Evolutionary conservation across 2,329 filamentous ascomycete species (phyloP).

Genomic region (Pseudogymnoascus sp.): DNA sequence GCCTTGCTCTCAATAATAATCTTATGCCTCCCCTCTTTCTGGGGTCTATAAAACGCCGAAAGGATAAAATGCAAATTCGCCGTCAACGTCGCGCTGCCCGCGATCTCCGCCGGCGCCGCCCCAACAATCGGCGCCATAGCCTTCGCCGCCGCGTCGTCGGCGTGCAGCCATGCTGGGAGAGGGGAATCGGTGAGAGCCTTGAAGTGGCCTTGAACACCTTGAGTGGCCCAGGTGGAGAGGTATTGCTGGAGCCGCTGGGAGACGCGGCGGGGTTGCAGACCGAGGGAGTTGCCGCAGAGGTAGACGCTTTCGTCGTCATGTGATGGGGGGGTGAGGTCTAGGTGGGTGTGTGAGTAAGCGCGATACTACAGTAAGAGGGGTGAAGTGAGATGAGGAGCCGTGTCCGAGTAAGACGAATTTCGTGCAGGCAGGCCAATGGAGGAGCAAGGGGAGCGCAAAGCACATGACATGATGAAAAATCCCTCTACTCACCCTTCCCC

Average conservation of each 20-base stretch:
- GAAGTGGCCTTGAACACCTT: constrained; percentile 74
- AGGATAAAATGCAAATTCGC: constrained; percentile 72
- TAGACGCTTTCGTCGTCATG: constrained; percentile 46
- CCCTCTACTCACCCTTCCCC: not conserved
- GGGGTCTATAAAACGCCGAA: constrained; percentile 71
- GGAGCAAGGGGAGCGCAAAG: not conserved
- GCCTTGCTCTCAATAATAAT: constrained; percentile 76
- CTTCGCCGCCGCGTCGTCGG: constrained; percentile 60
- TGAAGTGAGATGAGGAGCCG: not conserved
- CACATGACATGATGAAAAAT: not conserved
- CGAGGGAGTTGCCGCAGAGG: constrained; percentile 73
- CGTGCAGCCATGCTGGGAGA: constrained; percentile 57
- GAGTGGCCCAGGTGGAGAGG: constrained; percentile 67
- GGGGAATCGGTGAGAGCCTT: constrained; percentile 57
- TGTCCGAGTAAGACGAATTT: not conserved
- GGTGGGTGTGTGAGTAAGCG: not conserved
- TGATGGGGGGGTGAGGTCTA: constrained; percentile 13
- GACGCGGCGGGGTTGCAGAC: constrained; percentile 63
- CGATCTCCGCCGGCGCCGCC: constrained; percentile 61
- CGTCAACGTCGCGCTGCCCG: constrained; percentile 69
- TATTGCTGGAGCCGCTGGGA: constrained; percentile 60
- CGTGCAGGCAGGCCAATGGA: not conserved
- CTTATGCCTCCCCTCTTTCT: constrained; percentile 52
- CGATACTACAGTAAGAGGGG: not conserved
- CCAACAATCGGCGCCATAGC: constrained; percentile 67